These are phyloP conservation scores for Hirschfeldia incana DNA, from an alignment of 345 rosid genomes.

Conservation along the genomic window DNA sequence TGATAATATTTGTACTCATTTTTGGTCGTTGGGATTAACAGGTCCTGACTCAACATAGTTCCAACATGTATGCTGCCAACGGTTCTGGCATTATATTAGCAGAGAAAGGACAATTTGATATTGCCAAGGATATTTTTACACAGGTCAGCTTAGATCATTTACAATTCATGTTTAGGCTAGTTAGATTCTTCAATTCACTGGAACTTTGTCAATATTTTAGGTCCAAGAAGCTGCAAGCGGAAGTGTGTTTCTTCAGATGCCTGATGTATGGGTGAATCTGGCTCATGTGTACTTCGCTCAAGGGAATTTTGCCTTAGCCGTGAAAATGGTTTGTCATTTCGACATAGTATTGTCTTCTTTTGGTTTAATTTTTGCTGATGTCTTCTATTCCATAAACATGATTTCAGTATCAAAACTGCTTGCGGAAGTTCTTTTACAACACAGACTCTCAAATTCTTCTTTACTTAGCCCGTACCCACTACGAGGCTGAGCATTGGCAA, in stretches of 20 bases:
- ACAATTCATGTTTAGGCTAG: slow-evolving; percentile 15
- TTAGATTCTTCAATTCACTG: slow-evolving; percentile 16
- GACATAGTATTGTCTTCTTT: background rate
- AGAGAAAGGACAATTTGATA: slow-evolving; percentile 95
- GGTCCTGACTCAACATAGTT: slow-evolving; percentile 89
- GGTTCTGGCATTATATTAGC: slow-evolving; percentile 97
- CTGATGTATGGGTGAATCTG: slow-evolving; percentile 97
- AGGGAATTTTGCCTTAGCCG: slow-evolving; percentile 91
- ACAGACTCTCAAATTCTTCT: slow-evolving; percentile 94
- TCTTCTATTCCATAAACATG: slow-evolving; percentile 11
- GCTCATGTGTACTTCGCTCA: slow-evolving; percentile 98
- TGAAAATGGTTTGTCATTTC: slow-evolving; percentile 80
- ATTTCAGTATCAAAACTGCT: slow-evolving; percentile 94
- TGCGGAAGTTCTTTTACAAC: slow-evolving; percentile 84
- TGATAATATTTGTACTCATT: slow-evolving; percentile 9
- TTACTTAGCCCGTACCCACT: slow-evolving; percentile 91
- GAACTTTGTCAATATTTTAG: slow-evolving; percentile 43
- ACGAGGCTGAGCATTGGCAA: slow-evolving; percentile 99
- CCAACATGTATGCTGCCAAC: slow-evolving; percentile 95
- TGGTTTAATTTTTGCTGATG: slow-evolving; percentile 3
- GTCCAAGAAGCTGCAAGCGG: slow-evolving; percentile 99
- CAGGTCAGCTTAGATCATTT: slow-evolving; percentile 53
- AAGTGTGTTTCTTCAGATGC: slow-evolving; percentile 92
- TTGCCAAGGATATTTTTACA: slow-evolving; percentile 90
- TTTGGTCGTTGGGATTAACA: slow-evolving; percentile 28